phyloP scores from a whole-genome alignment of 257 asterid genomes.

The Pogostemon cablin region DNA sequence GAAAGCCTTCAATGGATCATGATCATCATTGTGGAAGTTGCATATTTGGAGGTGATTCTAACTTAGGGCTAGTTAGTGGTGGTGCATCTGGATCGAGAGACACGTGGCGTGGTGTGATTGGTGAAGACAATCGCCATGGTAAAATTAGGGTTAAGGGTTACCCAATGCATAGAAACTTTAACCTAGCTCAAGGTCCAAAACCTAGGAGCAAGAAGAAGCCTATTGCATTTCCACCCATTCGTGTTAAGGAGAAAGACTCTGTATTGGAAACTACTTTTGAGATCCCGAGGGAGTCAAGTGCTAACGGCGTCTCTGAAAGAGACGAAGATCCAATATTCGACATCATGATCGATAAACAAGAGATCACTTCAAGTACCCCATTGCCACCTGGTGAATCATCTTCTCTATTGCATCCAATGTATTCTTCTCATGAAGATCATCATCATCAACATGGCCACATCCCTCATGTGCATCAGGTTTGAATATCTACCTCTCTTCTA shows the following conservation, averaged over 20 bases:
- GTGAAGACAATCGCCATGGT: constrained; percentile 1
- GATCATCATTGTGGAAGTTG: constrained; percentile 36
- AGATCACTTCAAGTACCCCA: constrained; percentile 11
- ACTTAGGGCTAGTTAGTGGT: constrained; percentile 48
- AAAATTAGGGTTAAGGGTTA: constrained; percentile 43
- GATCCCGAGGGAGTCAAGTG: constrained; percentile 40
- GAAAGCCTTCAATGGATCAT: constrained; percentile 44
- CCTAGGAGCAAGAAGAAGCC: constrained; percentile 48
- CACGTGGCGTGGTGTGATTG: constrained; percentile 31
- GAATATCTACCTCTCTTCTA: constrained; percentile 41
- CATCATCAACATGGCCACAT: constrained; percentile 34
- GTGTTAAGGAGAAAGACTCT: constrained; percentile 36
- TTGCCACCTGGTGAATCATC: constrained; percentile 31
- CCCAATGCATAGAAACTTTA: constrained; percentile 34
- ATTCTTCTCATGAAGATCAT: constrained; percentile 28
- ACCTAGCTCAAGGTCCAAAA: constrained; percentile 39
- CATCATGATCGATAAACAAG: constrained; percentile 37
- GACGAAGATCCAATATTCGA: constrained; percentile 32
- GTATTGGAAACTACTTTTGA: constrained; percentile 42
- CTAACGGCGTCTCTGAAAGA: constrained; percentile 36
- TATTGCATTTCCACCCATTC: constrained; percentile 33
- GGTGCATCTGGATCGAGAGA: constrained; percentile 50
- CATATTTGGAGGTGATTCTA: constrained; percentile 37
- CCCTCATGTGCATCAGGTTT: constrained; percentile 54
- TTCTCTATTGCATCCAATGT: constrained; percentile 34